A percentile compares a stretch with the other conserved stretches of the same genome.
Conservation (phyloP, 2,329 filamentous ascomycete genomes). For the Penicillium sp. region DNA sequence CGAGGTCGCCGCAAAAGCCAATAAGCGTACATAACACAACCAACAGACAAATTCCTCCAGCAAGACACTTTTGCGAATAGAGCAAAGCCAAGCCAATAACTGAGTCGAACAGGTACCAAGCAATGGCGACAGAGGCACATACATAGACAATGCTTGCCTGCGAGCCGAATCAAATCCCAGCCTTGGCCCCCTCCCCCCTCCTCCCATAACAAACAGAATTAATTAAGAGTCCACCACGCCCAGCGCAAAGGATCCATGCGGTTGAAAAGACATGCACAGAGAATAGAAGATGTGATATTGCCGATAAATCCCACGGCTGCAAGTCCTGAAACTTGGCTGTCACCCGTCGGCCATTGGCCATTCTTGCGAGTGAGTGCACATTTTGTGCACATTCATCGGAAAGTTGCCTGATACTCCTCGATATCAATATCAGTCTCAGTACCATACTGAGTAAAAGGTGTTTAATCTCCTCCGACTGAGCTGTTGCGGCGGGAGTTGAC, state of each 20-base stretch:
- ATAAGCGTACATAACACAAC: conserved; percentile 11
- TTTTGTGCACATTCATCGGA: neutral
- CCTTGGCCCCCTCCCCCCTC: conserved; percentile 4
- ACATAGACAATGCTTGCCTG: neutral
- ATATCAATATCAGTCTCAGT: neutral
- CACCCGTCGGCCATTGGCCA: neutral
- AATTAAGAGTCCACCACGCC: conserved; percentile 27
- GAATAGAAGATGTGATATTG: conserved; percentile 27
- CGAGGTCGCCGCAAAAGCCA: conserved; percentile 5
- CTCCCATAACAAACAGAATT: conserved; percentile 10
- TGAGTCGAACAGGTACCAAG: neutral
- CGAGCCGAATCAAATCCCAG: neutral
- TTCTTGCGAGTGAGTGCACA: conserved; percentile 1
- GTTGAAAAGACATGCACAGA: conserved; percentile 29
- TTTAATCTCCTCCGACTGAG: conserved; percentile 10
- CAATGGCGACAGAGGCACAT: neutral
- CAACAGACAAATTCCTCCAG: conserved; percentile 1
- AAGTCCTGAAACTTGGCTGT: neutral
- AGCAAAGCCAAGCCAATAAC: neutral
- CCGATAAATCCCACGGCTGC: conserved; percentile 20
- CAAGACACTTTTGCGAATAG: conserved; percentile 6
- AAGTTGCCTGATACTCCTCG: neutral
- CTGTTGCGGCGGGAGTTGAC: conserved; percentile 38
- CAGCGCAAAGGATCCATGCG: conserved; percentile 28
- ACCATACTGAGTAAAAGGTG: neutral